Conservation (phyloP, 306 rosid species). For the Fagus sylvatica region DNA sequence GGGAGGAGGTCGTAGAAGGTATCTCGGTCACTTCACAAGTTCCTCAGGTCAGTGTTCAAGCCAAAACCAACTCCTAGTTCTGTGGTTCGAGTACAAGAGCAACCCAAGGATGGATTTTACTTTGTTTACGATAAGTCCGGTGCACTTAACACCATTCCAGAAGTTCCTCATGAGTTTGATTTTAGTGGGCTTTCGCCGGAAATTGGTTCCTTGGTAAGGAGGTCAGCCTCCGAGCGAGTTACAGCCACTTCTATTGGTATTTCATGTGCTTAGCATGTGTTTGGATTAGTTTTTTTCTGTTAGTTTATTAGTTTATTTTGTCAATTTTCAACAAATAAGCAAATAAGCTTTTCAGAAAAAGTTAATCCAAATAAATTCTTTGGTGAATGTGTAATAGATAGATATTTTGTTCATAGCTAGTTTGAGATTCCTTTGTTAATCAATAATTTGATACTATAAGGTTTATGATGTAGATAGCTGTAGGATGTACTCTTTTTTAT, state of each 20-base stretch:
- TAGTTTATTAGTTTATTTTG: too few relatives aligned
- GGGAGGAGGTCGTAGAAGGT: constrained; percentile 72
- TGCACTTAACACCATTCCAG: constrained; percentile 69
- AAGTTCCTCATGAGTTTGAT: constrained; percentile 63
- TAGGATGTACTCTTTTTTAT: too few relatives aligned
- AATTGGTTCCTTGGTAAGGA: constrained; percentile 48
- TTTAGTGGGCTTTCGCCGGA: constrained; percentile 53
- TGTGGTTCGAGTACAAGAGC: constrained; percentile 34
- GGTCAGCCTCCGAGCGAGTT: constrained; percentile 60
- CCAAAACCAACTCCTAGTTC: constrained; percentile 15
- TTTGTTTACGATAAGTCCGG: constrained; percentile 65
- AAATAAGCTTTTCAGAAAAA: too few relatives aligned
- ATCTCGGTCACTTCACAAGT: constrained; percentile 64
- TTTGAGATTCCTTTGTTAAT: not conserved
- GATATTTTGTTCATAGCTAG: not conserved
- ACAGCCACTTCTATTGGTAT: constrained; percentile 43
- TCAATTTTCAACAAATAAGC: too few relatives aligned
- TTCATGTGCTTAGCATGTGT: constrained; percentile 39
- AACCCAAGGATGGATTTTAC: constrained; percentile 48
- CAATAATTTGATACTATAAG: not conserved
- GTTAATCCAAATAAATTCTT: too few relatives aligned
- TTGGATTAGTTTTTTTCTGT: not conserved
- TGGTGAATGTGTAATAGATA: not conserved
- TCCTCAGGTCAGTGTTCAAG: constrained; percentile 71
- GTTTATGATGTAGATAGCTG: too few relatives aligned